Conservation (phyloP, 2,329 filamentous ascomycete species). For the Zopfia rhizophila region DNA sequence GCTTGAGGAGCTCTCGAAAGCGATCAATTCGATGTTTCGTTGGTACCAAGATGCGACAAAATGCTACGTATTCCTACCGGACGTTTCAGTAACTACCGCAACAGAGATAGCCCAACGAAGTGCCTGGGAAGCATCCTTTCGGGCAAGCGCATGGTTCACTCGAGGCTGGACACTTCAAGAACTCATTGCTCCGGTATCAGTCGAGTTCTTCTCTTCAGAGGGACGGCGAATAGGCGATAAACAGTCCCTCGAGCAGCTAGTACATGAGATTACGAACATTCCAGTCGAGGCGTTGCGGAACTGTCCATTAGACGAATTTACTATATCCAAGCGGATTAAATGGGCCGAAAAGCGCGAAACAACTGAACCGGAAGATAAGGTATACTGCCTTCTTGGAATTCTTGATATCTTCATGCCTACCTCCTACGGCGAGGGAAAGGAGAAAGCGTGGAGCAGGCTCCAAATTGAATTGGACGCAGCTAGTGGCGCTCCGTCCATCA, state of each 20-base stretch:
- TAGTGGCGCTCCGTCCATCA: conserved; percentile 22
- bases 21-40: conserved; percentile 2
- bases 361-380: conserved; percentile 34
- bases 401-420: conserved; percentile 29
- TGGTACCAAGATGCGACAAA: conserved; percentile 3
- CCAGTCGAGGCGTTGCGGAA: conserved; percentile 23
- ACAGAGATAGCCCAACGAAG: conserved; percentile 6
- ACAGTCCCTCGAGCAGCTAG: conserved; percentile 4
- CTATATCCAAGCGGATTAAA: conserved; percentile 23
- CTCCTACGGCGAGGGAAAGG: conserved; percentile 31
- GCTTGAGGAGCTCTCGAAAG: neutral
- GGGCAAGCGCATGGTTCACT: too few species aligned
- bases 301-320: conserved; percentile 29
- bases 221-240: conserved; percentile 15
- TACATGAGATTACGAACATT: conserved; percentile 24
- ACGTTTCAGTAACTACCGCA: conserved; percentile 5
- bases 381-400: conserved; percentile 37
- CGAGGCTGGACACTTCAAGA: too few species aligned
- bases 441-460: conserved; percentile 25
- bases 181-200: too few species aligned
- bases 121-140: conserved; percentile 3
- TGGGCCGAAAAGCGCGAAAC: conserved; percentile 34
- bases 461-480: conserved; percentile 23
- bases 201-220: too few species aligned
- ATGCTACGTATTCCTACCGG: conserved; percentile 7